Evolutionary conservation across 2,329 filamentous ascomycete species (phyloP).

Genomic region (Bipolaris bicolor): DNA sequence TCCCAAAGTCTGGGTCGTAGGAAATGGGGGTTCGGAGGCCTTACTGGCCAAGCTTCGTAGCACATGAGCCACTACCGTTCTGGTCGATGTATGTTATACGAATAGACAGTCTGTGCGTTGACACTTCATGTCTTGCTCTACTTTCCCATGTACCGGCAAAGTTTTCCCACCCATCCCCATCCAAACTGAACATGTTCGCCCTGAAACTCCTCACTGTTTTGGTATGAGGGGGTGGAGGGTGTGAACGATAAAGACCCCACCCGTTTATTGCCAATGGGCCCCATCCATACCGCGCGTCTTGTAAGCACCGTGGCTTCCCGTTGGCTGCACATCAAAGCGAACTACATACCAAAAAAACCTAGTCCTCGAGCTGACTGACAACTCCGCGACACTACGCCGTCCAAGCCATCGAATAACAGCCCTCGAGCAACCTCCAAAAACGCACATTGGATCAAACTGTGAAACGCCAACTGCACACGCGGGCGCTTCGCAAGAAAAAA

Average conservation of each 20-base stretch:
- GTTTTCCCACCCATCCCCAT: not conserved
- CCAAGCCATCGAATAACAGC: conserved; percentile 23
- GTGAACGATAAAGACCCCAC: conserved; percentile 1
- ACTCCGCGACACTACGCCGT: not conserved
- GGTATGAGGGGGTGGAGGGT: not conserved
- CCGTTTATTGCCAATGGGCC: conserved; percentile 5
- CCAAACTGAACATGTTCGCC: not conserved
- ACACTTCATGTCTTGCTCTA: too few species aligned
- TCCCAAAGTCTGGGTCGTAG: conserved; percentile 33
- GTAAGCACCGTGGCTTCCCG: conserved; percentile 17
- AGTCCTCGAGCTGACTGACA: conserved; percentile 6
- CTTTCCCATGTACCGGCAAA: not conserved
- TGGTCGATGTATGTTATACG: not conserved
- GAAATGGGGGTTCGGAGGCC: conserved; percentile 46
- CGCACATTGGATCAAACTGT: conserved; percentile 26
- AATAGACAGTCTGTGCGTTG: not conserved
- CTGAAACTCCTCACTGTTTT: not conserved
- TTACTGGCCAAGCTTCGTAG: conserved; percentile 47
- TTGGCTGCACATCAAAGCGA: conserved; percentile 6
- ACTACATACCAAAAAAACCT: not conserved
- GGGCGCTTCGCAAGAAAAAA: conserved; percentile 33
- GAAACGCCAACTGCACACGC: conserved; percentile 31
- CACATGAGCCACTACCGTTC: not conserved
- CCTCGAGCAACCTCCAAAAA: conserved; percentile 11
- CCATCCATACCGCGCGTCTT: conserved; percentile 12